Conservation (phyloP, 2,329 filamentous ascomycete species). For the Botrytis paeoniae region DNA sequence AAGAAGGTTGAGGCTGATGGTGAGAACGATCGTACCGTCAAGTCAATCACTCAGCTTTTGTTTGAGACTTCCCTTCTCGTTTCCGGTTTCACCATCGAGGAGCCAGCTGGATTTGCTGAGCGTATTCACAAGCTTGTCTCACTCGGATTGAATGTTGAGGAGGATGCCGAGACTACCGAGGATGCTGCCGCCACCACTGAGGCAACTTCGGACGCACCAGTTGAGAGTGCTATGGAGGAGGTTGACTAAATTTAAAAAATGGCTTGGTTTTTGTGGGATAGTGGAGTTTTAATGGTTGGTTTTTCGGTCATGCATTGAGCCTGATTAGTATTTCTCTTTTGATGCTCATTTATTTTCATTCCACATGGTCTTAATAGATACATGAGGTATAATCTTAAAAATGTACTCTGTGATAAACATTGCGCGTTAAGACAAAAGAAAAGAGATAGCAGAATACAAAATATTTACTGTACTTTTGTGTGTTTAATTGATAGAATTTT, state of each 20-base stretch:
- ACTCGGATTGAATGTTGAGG: constrained; percentile 94
- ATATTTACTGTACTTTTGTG: constrained; percentile 9
- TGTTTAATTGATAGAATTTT: constrained; percentile 5
- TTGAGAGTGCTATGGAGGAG: constrained; percentile 95
- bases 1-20: constrained; percentile 97
- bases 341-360: not conserved
- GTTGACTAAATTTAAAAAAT: constrained; percentile 70
- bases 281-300: constrained; percentile 37
- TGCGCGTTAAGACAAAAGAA: constrained; percentile 16
- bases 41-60: constrained; percentile 96
- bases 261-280: constrained; percentile 25
- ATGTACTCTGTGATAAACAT: constrained; percentile 16
- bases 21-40: constrained; percentile 98
- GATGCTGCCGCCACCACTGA: constrained; percentile 60
- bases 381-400: constrained; percentile 15
- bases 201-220: constrained; percentile 53
- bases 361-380: not conserved
- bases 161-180: constrained; percentile 74
- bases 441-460: constrained; percentile 18
- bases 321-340: constrained; percentile 14
- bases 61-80: constrained; percentile 99
- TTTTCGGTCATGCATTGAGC: constrained; percentile 23
- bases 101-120: constrained; percentile 96
- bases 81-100: constrained; percentile 98
- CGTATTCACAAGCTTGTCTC: constrained; percentile 99